Percentiles rank a stretch among this genome's conserved stretches.
phyloP scores from a whole-genome alignment of 768 basidiomycete genomes.

The Botryobasidium botryosum region DNA sequence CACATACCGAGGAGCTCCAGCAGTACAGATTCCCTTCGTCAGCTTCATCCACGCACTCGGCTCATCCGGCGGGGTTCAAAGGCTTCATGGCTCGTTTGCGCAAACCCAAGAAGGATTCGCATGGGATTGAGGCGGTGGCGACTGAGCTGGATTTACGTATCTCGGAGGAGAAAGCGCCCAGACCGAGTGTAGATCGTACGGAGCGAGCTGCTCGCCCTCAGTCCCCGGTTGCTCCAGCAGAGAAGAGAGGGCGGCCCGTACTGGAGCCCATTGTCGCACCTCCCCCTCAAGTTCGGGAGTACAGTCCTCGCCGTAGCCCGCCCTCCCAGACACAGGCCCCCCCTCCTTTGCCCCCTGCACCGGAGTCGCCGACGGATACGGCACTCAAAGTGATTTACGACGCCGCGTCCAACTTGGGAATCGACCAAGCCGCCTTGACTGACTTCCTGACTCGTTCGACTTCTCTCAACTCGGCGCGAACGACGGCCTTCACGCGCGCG shows the following conservation, averaged over 20 bases:
- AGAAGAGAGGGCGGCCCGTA: no score
- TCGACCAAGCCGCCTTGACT: slow-evolving; percentile 53
- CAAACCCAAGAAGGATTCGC: background rate
- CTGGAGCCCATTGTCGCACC: no score
- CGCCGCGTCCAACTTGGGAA: slow-evolving; percentile 56
- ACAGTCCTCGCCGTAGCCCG: no score
- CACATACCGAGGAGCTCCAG: slow-evolving; percentile 34
- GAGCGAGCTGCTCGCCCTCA: no score
- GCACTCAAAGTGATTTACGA: slow-evolving; percentile 59
- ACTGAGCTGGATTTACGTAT: background rate
- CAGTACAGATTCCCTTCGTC: slow-evolving; percentile 33
- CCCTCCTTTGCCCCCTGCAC: slow-evolving; percentile 10
- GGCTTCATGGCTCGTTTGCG: slow-evolving; percentile 65
- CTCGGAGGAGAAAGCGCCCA: no score
- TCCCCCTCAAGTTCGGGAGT: no score
- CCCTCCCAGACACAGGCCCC: no score
- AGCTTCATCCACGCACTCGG: slow-evolving; percentile 37
- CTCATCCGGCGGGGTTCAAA: slow-evolving; percentile 52
- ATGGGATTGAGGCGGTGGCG: background rate
- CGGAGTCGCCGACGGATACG: slow-evolving; percentile 23
- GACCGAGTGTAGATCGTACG: no score
- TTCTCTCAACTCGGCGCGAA: slow-evolving; percentile 2
- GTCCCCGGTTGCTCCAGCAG: no score
- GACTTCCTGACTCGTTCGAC: slow-evolving; percentile 56
- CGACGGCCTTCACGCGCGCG: no score